Evolutionary conservation across 2,329 filamentous ascomycete genomes (phyloP).

Genomic region (Sclerotinia trifoliorum): DNA sequence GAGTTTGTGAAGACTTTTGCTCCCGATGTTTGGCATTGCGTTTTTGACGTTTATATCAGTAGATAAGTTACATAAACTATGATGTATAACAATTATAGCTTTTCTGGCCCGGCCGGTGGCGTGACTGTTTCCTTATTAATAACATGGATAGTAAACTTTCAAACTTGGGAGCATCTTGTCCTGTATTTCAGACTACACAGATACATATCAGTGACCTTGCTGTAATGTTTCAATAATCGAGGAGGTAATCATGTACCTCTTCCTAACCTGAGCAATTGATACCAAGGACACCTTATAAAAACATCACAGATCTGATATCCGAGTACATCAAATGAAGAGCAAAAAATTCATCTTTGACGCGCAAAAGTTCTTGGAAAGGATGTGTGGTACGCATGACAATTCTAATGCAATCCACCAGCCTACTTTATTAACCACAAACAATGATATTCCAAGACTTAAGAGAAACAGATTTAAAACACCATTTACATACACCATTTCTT

Average conservation of each 20-base stretch:
- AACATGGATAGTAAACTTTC: background rate
- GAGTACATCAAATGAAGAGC: background rate
- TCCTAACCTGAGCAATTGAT: background rate
- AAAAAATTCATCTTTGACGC: background rate
- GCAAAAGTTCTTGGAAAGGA: background rate
- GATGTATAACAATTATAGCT: background rate
- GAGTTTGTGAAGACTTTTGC: slow-evolving; percentile 69
- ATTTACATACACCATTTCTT: background rate
- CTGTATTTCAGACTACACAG: background rate
- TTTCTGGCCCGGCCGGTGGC: background rate
- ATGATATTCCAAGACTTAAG: background rate
- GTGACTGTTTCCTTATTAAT: background rate
- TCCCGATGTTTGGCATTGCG: slow-evolving; percentile 67
- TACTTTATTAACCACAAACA: background rate
- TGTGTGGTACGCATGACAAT: background rate
- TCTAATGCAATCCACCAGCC: background rate
- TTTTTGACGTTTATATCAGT: slow-evolving; percentile 57
- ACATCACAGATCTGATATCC: background rate
- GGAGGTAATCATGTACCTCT: background rate
- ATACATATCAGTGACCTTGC: background rate
- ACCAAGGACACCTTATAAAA: background rate
- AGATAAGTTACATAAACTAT: background rate
- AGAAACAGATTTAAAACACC: background rate
- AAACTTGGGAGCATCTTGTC: background rate
- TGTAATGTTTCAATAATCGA: background rate